Evolutionary conservation across 2,329 filamentous ascomycete species (phyloP), one percentile per base, ranked within the genome.

Genomic region (Phialocephala sp.): DNA sequence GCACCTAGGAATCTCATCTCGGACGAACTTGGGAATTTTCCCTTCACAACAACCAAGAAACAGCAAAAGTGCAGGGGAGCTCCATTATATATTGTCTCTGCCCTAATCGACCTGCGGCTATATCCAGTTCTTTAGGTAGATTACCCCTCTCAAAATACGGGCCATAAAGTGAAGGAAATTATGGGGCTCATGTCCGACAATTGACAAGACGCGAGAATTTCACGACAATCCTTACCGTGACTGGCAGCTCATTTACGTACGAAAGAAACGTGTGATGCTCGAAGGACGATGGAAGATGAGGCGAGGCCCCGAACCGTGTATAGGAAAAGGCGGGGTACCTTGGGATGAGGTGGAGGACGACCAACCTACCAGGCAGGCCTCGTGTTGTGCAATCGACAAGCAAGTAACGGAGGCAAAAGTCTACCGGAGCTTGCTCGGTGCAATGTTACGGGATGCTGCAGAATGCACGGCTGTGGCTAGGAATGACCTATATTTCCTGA

Each of bases 1-100:
- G 74, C 66, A 37, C 73, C 72, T 45, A 77, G 66, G 62, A 81
- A 66, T 73, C 77, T 82, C 80, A 81, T 82, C 2, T 36, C 54
- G 54, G 15, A 36, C 14, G 58, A 6, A 56, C 55, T 32, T 56
- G 45, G n/a, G 14, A 14, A 18, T 5, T 20, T 27, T 20, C 41
- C 24, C 2, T 55, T 0, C 8, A 55, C 1, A 1, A 43, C 22
- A 35, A 52, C 47, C 14, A 18, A 35, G 24, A 35, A 6, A 32
- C 15, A 54, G 6, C 11, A 35, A 54, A 32, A 6, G 8, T 8
- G 1, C 43, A 24, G 41, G 55, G 52, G 24, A 35, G 27, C 15
- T 37, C 36, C 36, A 47, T 54, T 62, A 63, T 65, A 66, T 61
- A 64, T 45, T 27, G 20, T 45, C 8, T 57, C 55, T 57, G 18